Base-by-base conservation (phyloP, 306 rosid genomes). In the Cicer cuneatum region DNA sequence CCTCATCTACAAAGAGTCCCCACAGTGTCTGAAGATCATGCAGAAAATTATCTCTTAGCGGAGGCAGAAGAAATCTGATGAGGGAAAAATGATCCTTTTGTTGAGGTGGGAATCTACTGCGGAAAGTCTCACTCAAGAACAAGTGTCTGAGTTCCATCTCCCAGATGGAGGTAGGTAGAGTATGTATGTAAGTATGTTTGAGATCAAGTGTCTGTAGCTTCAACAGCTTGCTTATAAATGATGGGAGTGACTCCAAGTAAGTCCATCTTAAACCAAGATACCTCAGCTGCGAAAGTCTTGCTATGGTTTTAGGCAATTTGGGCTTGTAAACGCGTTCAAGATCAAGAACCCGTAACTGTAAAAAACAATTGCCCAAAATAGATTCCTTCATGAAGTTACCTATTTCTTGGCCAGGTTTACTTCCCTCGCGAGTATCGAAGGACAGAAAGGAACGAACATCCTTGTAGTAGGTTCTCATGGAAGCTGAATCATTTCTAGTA, bases 231-330 rank as follows among this genome's bases (percentile, higher is more conserved):
- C 83, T 42, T 64, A 81, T 80, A 12, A 59, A 79, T 2, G 72
- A 35, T 24, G 89, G 85, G 10, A 85, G 59, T 7, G 40, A 46
- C 40, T 85, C 76, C 13, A 82, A 52, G 69, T 56, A 72, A 35
- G 89, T 82, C 79, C 85, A 68, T 73, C 86, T 72, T 7, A 82
- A 71, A 24, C 89, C 83, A 14, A 82, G 81, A 51, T 85, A 85
- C 45, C 60, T 82, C 61, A 85, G 16, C 42, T 48, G 49, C 1
- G 66, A 10, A 18, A 85, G 73, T 52, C 48, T 79, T 14, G 29
- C 71, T 12, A 85, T 80, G 12, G 0, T 12, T 12, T 63, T 13
- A 14, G 86, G 86, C 72, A 85, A 73, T 3, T 12, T 43, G 10
- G 89, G 85, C 65, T 65, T 85, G 57, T 61, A 76, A 16, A 82